phyloP scores from a whole-genome alignment of 441 rosid species.

The Corymbia calophylla region DNA sequence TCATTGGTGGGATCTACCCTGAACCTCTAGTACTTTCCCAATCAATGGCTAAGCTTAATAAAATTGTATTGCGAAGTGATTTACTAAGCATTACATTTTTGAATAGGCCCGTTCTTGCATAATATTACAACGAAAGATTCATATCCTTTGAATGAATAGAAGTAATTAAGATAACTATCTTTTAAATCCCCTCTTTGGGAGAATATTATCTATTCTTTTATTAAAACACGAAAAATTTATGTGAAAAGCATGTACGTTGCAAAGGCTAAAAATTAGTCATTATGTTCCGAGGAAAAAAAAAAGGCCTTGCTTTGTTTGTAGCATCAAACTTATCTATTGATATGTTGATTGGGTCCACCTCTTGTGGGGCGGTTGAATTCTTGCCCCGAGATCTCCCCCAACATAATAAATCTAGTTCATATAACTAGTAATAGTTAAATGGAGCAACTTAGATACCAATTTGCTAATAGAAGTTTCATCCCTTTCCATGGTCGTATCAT shows the following conservation, averaged over 20 bases:
- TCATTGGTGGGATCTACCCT: not conserved
- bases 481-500: no score
- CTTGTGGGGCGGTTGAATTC: no score
- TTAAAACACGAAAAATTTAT: no score
- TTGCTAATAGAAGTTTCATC: not conserved
- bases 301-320: accelerated
- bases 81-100: not conserved
- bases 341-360: no score
- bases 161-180: not conserved
- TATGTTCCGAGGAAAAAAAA: not conserved
- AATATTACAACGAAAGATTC: no score
- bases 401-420: no score
- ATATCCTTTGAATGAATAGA: no score
- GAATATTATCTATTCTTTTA: no score
- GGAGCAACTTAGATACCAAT: not conserved
- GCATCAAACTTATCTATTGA: not conserved
- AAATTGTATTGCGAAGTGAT: not conserved
- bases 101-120: not conserved
- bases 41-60: not conserved
- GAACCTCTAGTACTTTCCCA: not conserved
- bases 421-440: not conserved
- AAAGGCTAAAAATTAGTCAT: no score
- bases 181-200: not conserved
- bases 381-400: no score
- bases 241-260: no score